Conservation (phyloP, 2,329 filamentous ascomycete genomes). For the Fusarium sp. region DNA sequence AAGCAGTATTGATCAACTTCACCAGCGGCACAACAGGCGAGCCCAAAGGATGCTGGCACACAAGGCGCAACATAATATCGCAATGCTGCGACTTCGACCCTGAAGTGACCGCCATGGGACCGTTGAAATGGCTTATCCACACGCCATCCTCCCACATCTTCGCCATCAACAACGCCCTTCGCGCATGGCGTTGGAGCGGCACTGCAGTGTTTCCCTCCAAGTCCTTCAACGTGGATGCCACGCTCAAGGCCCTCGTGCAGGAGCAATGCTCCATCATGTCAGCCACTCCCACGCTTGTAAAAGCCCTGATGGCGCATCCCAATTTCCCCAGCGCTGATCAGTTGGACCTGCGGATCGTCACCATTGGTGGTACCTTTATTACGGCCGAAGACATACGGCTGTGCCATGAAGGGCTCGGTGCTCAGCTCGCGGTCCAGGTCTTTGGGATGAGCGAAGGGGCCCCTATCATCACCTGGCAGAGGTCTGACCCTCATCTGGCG, state of each 20-base stretch:
- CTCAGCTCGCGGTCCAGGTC: conserved; percentile 51
- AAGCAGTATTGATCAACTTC: conserved; percentile 59
- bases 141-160: conserved; percentile 56
- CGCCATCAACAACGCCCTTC: conserved; percentile 55
- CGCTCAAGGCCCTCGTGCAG: conserved; percentile 49
- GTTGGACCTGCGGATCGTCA: conserved; percentile 51
- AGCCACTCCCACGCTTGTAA: conserved; percentile 56
- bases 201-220: conserved; percentile 54
- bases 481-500: conserved; percentile 47
- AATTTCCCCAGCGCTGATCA: conserved; percentile 45
- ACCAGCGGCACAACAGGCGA: conserved; percentile 63
- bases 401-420: conserved; percentile 51
- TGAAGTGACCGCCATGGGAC: conserved; percentile 46
- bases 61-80: conserved; percentile 56
- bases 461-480: conserved; percentile 57
- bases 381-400: conserved; percentile 50
- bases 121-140: conserved; percentile 55
- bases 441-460: conserved; percentile 63
- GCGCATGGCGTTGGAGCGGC: conserved; percentile 54
- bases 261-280: conserved; percentile 56
- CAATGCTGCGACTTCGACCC: conserved; percentile 55
- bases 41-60: conserved; percentile 61
- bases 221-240: conserved; percentile 52
- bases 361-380: conserved; percentile 53
- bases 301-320: conserved; percentile 50